Conservation (phyloP, 805 yeast species). For the Cyberlindnera bimundalis region DNA sequence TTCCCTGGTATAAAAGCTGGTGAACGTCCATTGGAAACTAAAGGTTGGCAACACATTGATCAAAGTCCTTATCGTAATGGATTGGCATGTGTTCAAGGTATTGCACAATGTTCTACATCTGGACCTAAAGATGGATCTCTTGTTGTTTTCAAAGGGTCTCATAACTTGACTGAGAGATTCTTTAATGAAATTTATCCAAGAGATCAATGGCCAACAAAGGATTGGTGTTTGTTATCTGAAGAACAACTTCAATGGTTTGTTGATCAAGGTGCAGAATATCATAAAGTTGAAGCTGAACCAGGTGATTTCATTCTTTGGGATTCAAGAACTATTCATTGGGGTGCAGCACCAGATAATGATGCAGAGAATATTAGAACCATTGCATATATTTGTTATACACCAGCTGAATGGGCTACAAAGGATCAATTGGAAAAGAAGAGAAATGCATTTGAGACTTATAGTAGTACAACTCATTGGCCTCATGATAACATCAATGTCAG, state of each 20-base stretch:
- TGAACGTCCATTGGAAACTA: slow-evolving; percentile 6
- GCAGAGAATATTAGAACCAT: slow-evolving; percentile 29
- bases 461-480: slow-evolving; percentile 33
- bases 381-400: slow-evolving; percentile 31
- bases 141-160: slow-evolving; percentile 29
- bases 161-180: slow-evolving; percentile 24
- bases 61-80: slow-evolving; percentile 32
- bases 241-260: slow-evolving; percentile 29
- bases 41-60: slow-evolving; percentile 34
- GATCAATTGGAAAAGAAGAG: slow-evolving; percentile 24
- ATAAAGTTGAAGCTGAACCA: slow-evolving; percentile 31
- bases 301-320: slow-evolving; percentile 37
- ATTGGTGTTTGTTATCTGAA: slow-evolving; percentile 20
- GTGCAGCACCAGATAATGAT: slow-evolving; percentile 27
- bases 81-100: slow-evolving; percentile 33
- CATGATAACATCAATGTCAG: slow-evolving; percentile 28
- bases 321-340: slow-evolving; percentile 32
- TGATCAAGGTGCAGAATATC: slow-evolving; percentile 27
- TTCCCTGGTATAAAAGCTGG: slow-evolving; percentile 26
- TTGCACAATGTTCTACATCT: slow-evolving; percentile 28
- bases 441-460: slow-evolving; percentile 26
- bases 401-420: slow-evolving; percentile 32
- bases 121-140: slow-evolving; percentile 33
- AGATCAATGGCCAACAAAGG: slow-evolving; percentile 25
- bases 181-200: slow-evolving; percentile 21